These are phyloP conservation scores for Sugiyamaella xylanicola DNA, from an alignment of 1,139 yeast genomes.

Conservation along the genomic window DNA sequence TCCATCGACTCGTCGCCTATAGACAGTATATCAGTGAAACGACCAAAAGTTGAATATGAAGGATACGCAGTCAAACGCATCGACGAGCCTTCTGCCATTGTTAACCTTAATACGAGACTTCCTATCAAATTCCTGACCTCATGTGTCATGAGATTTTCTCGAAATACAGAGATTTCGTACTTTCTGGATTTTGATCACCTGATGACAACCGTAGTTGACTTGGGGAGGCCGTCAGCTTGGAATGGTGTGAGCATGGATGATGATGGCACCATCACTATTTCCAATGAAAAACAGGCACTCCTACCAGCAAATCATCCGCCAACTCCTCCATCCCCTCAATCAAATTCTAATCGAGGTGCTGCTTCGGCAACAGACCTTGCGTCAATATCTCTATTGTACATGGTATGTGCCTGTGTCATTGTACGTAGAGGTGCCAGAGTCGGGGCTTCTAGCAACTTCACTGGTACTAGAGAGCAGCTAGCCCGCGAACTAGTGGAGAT, in stretches of 20 bases:
- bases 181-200: slow-evolving; percentile 17
- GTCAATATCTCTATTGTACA: slow-evolving; percentile 15
- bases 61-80: background rate
- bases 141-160: slow-evolving; percentile 15
- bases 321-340: slow-evolving; percentile 5
- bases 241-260: background rate
- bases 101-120: slow-evolving; percentile 14
- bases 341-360: background rate
- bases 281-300: background rate
- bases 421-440: slow-evolving; percentile 20
- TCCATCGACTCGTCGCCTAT: background rate
- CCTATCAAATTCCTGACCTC: slow-evolving; percentile 17
- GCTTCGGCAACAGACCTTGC: background rate
- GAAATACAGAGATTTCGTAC: slow-evolving; percentile 17
- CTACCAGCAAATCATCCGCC: background rate
- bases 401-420: slow-evolving; percentile 21
- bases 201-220: slow-evolving; percentile 16
- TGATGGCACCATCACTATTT: background rate
- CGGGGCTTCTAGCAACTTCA: slow-evolving; percentile 1
- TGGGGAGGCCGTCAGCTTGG: slow-evolving; percentile 9
- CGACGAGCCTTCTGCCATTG: slow-evolving; percentile 7
- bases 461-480: slow-evolving; percentile 16
- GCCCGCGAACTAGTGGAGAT: slow-evolving; percentile 15
- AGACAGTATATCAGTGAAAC: background rate
- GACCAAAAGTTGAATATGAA: background rate